Base-by-base conservation (phyloP, 2,329 filamentous ascomycete genomes). In the Macrophomina tecta region DNA sequence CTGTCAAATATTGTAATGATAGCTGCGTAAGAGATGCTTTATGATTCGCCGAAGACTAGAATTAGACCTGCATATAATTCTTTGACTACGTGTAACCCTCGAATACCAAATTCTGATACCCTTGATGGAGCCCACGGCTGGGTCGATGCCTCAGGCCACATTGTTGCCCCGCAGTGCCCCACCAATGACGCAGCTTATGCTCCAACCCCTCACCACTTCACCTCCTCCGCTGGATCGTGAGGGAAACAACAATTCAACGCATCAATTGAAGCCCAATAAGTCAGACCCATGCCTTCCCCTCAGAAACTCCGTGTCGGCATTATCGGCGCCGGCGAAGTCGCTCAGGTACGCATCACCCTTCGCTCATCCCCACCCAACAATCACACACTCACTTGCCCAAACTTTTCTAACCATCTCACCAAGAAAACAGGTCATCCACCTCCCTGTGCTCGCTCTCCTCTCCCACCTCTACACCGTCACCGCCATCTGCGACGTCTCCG, bases 401-500 rank as follows among this genome's bases (percentile, higher is more conserved):
- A 16, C 11, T 5, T 36, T 4, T 14, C 30, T n/a, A 4, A 36
- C 23, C 18, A 7, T 7, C 23, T 11, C 1, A 3, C 45, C 2
- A 14, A 23, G 23, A 23, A 23, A 23, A 4, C 58, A 62, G 58
- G 66, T 67, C 60, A 64, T 72, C 69, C 40, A 65, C 55, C 48
- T 72, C 67, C 66, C 68, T 64, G 46, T 30, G 38, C 63, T 63
- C 52, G 34, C 23, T 2, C 77, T 79, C 32, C 74, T 86, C 55
- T 75, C 79, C 67, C 70, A 80, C 38, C 75, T 80, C 36, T 89
- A 81, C 76, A 74, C 73, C 2, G 78, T 82, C 40, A 82, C 79
- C 0, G 81, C 82, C 68, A 76, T 89, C 49, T 86, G 85, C 74
- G 84, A 87, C 67, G 77, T 84, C 11, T 87, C 85, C 0, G 60